Evolutionary conservation across 306 rosid genomes (phyloP).

Genomic region (Begonia loranthoides): DNA sequence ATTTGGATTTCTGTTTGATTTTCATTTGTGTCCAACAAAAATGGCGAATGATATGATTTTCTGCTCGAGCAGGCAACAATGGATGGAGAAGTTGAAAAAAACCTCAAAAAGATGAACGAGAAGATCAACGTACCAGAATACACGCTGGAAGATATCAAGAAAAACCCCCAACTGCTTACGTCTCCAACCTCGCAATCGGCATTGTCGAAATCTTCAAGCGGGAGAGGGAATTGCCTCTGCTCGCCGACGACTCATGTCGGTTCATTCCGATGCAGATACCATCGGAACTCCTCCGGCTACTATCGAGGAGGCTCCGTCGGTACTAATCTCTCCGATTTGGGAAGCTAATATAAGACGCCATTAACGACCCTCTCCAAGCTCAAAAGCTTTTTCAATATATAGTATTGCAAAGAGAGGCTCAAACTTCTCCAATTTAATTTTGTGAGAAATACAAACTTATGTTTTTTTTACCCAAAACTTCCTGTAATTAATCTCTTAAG

Average conservation of each 20-base stretch:
- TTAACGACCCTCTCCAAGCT: too few relatives aligned
- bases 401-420: too few relatives aligned
- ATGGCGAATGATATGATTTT: not conserved
- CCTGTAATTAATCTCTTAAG: too few relatives aligned
- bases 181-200: conserved; percentile 23
- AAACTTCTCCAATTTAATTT: too few relatives aligned
- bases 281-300: conserved; percentile 16
- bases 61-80: conserved; percentile 3
- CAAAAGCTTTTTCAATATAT: too few relatives aligned
- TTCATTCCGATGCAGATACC: conserved; percentile 62
- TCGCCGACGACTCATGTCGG: conserved; percentile 78
- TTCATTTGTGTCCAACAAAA: not conserved
- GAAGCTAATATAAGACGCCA: too few relatives aligned
- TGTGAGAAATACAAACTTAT: too few relatives aligned
- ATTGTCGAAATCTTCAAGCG: conserved; percentile 18
- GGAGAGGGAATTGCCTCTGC: conserved; percentile 48
- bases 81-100: conserved; percentile 28
- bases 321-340: conserved; percentile 37
- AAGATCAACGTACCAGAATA: conserved; percentile 21
- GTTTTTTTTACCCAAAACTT: too few relatives aligned
- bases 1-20: not conserved
- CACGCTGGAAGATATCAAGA: conserved; percentile 19
- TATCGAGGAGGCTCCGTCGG: conserved; percentile 37
- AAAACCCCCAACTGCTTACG: conserved; percentile 17
- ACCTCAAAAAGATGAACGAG: conserved; percentile 11